These are phyloP conservation scores for Inga laurina DNA, from an alignment of 306 rosid genomes.

Conservation along the genomic window DNA sequence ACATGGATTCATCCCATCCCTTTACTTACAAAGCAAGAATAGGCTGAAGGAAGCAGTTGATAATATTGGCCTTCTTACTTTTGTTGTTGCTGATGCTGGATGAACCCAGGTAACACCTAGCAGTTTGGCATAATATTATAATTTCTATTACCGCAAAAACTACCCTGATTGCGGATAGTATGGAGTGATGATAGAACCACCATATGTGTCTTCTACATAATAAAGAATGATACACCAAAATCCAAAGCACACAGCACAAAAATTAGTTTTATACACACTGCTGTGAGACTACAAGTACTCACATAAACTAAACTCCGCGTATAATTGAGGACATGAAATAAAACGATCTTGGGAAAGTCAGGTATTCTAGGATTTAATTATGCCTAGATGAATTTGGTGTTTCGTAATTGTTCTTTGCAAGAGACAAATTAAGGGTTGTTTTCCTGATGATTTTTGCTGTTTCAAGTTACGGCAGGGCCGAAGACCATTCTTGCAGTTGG, in stretches of 20 bases:
- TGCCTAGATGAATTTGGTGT: too few species aligned
- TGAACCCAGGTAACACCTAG: constrained; percentile 74
- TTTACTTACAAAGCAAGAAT: constrained; percentile 57
- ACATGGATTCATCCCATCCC: constrained; percentile 5
- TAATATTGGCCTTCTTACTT: constrained; percentile 79
- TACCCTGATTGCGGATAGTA: neutral
- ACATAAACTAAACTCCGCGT: too few species aligned
- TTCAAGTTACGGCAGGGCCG: constrained; percentile 78
- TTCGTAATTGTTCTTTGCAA: too few species aligned
- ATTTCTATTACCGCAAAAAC: constrained; percentile 1
- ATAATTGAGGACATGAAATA: too few species aligned
- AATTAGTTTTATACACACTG: too few species aligned
- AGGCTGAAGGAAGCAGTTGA: constrained; percentile 81
- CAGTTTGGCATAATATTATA: constrained; percentile 17
- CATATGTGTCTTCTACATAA: too few species aligned
- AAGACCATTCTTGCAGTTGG: constrained; percentile 94
- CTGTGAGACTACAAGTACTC: too few species aligned
- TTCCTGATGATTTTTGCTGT: neutral
- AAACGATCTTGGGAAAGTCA: too few species aligned
- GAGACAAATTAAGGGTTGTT: too few species aligned
- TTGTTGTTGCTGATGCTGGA: constrained; percentile 92
- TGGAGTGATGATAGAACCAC: neutral
- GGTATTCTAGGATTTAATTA: too few species aligned
- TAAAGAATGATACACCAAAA: too few species aligned
- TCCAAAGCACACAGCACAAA: too few species aligned